Evolutionary conservation across 352 stramenopile genomes (phyloP), one percentile per base, ranked within the genome.

Genomic region (Salisapilia sapeloensis): DNA sequence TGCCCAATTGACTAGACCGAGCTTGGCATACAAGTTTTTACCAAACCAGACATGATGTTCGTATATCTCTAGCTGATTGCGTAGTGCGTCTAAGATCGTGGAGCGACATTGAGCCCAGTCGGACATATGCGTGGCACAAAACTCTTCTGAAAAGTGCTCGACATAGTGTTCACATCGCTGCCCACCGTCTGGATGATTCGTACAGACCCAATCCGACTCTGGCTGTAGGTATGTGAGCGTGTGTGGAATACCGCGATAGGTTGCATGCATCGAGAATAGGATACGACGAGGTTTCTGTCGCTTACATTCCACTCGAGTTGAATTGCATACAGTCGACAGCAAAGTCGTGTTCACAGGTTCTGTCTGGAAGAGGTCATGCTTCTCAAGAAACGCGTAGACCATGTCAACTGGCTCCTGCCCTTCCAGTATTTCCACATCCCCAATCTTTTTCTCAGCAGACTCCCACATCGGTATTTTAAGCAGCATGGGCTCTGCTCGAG

Each of bases 321-420:
- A 80, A 37, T 78, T 81, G 48, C 72, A 87, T 6, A 79, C 66
- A 9, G 76, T 44, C 38, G 74, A 46, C 2, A 76, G 38, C 14
- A 87, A 37, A 6, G 63, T 64, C 28, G 62, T 79, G 53, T 87
- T 87, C 35, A 87, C 46, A 26, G 72, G 72, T 18, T 51, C 67
- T 4, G 72, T 80, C 40, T 87, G 72, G 42, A 87, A 84, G 16
- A 87, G 31, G 28, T 87, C 72, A 48, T 87, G 72, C 35, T 87
- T 87, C 28, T 87, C 72, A 35, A 87, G 58, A 33, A 87, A 87
- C 12, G 72, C 60, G 36, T 87, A 84, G n/a, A 87, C 65, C 20
- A 78, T 53, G 30, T 87, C 72, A 2, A 84, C 42, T 5, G 72
- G 72, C 40, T 87, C 72, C 44, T 87, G 72, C 17, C 60, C 72